Percentiles rank a stretch among this genome's conserved stretches.
phyloP scores from a whole-genome alignment of 2,329 filamentous ascomycete genomes.

The Sporothrix pseudoabietina region DNA sequence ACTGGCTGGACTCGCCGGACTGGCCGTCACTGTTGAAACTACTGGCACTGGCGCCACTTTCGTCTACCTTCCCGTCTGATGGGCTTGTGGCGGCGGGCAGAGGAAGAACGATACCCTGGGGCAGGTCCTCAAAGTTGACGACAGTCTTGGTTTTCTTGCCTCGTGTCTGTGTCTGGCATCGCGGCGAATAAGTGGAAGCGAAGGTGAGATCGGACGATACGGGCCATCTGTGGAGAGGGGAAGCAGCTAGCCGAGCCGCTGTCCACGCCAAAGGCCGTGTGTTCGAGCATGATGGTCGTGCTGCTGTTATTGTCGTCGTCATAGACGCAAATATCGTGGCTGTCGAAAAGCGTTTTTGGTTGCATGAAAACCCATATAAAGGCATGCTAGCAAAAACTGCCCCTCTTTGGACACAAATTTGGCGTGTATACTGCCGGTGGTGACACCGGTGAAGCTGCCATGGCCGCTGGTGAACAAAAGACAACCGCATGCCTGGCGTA shows the following conservation, averaged over 20 bases:
- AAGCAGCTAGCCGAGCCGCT: background rate
- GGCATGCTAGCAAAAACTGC: background rate
- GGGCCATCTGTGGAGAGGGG: background rate
- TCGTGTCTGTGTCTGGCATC: constrained; percentile 43
- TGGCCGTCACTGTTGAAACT: background rate
- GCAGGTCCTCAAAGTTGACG: constrained; percentile 58
- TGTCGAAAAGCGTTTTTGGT: background rate
- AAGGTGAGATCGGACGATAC: background rate
- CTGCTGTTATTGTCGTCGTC: background rate
- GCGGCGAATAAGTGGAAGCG: background rate
- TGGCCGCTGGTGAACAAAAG: constrained; percentile 13
- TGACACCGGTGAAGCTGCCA: constrained; percentile 16
- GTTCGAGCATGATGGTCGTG: background rate
- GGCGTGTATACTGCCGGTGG: background rate
- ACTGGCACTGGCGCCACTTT: background rate
- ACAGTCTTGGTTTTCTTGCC: constrained; percentile 60
- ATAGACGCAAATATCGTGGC: background rate
- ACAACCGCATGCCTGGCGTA: constrained; percentile 18
- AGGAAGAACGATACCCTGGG: constrained; percentile 56
- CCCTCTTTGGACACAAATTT: background rate
- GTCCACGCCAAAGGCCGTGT: background rate
- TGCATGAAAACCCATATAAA: background rate
- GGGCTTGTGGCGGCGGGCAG: background rate
- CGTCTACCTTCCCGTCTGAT: background rate
- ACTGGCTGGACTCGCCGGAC: background rate